Evolutionary conservation across 2,329 filamentous ascomycete species (phyloP).

Genomic region (Fusarium nisikadoi): DNA sequence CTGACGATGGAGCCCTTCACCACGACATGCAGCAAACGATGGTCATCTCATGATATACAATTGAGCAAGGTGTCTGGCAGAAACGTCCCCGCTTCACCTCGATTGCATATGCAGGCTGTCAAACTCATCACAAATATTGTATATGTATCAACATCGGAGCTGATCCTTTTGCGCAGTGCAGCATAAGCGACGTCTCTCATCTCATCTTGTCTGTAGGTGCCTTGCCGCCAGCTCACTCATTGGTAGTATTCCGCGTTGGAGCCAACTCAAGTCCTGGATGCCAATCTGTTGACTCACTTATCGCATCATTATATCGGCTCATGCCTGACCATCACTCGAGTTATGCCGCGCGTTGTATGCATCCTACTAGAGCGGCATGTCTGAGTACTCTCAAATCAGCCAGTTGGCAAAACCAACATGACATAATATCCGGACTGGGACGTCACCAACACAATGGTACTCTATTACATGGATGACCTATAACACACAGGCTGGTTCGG

Average conservation of each 20-base stretch:
- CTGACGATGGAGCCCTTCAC: constrained; percentile 19
- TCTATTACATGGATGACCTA: not conserved
- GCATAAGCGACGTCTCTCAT: constrained; percentile 12
- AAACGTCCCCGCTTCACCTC: constrained; percentile 20
- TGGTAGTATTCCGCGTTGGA: constrained; percentile 17
- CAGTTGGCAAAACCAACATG: constrained; percentile 13
- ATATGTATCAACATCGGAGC: constrained; percentile 3
- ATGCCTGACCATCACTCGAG: constrained; percentile 23
- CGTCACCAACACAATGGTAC: constrained; percentile 14
- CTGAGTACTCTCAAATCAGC: constrained; percentile 7
- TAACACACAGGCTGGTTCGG: not conserved
- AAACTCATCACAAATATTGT: not conserved
- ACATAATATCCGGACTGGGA: not conserved
- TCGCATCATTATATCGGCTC: constrained; percentile 19
- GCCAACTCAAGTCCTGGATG: constrained; percentile 10
- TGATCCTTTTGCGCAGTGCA: constrained; percentile 1
- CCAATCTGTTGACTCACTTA: constrained; percentile 2
- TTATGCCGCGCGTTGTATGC: constrained; percentile 6
- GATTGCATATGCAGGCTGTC: constrained; percentile 16
- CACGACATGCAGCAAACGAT: constrained; percentile 39
- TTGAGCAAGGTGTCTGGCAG: constrained; percentile 13
- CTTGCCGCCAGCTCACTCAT: constrained; percentile 8
- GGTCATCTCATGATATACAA: constrained; percentile 43
- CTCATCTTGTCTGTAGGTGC: constrained; percentile 2
- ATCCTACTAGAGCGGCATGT: constrained; percentile 5